A percentile compares a stretch with the other conserved stretches of the same genome.
Evolutionary conservation across 177 flowering plant genomes (phyloP).

Genomic region (Vitis hybrid): DNA sequence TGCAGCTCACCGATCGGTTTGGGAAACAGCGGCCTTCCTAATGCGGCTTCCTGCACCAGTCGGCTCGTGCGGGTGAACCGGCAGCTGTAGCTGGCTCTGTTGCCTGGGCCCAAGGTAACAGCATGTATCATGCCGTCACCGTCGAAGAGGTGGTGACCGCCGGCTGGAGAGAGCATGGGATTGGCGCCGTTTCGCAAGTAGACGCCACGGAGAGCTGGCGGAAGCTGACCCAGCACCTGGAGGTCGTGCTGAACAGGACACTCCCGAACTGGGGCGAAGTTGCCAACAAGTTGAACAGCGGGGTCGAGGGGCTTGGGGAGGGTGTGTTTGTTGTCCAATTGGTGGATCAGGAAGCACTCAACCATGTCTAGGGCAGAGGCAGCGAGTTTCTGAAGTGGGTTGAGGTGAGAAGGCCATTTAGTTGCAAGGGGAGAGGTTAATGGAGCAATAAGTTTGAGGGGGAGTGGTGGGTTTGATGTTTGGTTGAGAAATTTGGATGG

Average conservation of each 20-base stretch:
- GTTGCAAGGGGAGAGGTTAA: neutral
- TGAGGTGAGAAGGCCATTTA: constrained; percentile 5
- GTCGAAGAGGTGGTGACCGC: constrained; percentile 58
- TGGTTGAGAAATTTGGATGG: no score
- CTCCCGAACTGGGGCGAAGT: constrained; percentile 54
- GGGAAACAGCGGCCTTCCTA: constrained; percentile 41
- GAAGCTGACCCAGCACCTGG: constrained; percentile 39
- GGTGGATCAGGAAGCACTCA: constrained; percentile 22
- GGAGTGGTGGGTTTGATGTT: no score
- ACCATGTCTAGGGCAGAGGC: constrained; percentile 33
- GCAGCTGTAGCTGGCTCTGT: constrained; percentile 41
- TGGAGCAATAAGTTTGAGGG: neutral
- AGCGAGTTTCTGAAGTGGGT: constrained; percentile 33
- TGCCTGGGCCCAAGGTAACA: constrained; percentile 23
- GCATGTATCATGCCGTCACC: constrained; percentile 71
- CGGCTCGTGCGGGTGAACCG: constrained; percentile 51
- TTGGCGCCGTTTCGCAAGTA: constrained; percentile 61
- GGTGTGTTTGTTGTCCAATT: constrained; percentile 23
- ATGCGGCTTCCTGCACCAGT: constrained; percentile 32
- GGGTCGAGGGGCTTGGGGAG: constrained; percentile 43
- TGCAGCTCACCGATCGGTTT: constrained; percentile 59
- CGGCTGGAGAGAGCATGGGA: constrained; percentile 39
- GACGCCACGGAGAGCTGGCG: constrained; percentile 35
- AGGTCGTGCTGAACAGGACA: constrained; percentile 34
- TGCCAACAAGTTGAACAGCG: constrained; percentile 46